Base-by-base conservation (phyloP, 495 filamentous ascomycete species). In the Chaetomidium leptoderma region DNA sequence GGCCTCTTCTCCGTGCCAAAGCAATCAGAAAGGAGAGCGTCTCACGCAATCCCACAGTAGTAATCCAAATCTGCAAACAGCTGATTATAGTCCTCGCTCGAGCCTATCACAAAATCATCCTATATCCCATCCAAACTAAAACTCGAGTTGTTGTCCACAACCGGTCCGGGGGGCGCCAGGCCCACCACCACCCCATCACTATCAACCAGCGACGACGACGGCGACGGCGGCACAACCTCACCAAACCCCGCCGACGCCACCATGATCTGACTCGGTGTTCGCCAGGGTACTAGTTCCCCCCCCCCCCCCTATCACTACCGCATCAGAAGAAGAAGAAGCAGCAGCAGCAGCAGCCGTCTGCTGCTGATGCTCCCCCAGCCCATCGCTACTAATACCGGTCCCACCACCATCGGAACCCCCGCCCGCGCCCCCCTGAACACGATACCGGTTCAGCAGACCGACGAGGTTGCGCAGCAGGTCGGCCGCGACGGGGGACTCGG, bases 31-130 rank as follows among this genome's bases (percentile, higher is more conserved):
- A n/a, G n/a, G n/a, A n/a, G n/a, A n/a, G n/a, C n/a, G n/a, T n/a
- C n/a, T n/a, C n/a, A n/a, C n/a, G n/a, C n/a, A 19, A 37, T 53
- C 14, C 49, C 49, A 7, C 49, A 53, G 7, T 40, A 40, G 30
- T 40, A 53, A 40, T 53, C 49, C 49, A 53, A 42, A 16, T 53
- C 36, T 2, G 36, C 36, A 21, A 53, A 53, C 23, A 42, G 36
- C 49, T 29, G 49, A 30, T 17, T 40, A 40, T 53, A 53, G 13
- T 29, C 36, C 9, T 53, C 24, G 35, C 36, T 19, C 23, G 21
- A 52, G 21, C 23, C 49, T 36, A 42, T 40, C 17, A 50, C 32
- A 6, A 53, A 40, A 3, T 27, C 36, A 7, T 53, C 49, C 49
- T 36, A 53, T 16, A 53, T 6, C 36, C 49, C 49, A 8, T 51